phyloP scores from a whole-genome alignment of 176 grass and related monocot genomes.

The Eragrostis curvula region DNA sequence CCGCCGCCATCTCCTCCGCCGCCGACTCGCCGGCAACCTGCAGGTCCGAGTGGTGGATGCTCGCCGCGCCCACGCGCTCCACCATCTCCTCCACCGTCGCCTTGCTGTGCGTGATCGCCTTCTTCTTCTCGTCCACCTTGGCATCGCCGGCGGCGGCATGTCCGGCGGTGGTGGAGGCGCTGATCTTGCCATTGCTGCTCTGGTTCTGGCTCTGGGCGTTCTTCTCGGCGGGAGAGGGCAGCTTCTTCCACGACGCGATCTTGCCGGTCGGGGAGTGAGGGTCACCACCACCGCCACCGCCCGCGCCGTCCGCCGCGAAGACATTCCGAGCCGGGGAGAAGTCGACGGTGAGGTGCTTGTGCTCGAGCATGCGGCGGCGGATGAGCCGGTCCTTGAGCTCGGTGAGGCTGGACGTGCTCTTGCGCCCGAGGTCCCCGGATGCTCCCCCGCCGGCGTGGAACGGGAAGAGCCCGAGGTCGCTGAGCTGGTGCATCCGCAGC shows the following conservation, averaged over 20 bases:
- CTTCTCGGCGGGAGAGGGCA: constrained; percentile 89
- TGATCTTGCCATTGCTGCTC: neutral
- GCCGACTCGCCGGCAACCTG: constrained; percentile 31
- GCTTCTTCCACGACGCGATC: constrained; percentile 97
- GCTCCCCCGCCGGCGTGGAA: constrained; percentile 25
- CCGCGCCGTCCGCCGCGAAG: neutral
- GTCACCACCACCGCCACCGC: neutral
- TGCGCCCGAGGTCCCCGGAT: constrained; percentile 56
- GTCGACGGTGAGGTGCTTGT: constrained; percentile 70
- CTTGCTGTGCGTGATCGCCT: constrained; percentile 53
- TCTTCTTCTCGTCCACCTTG: constrained; percentile 34
- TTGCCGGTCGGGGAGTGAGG: constrained; percentile 38
- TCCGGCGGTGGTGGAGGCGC: too few species aligned
- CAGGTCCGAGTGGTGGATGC: constrained; percentile 51
- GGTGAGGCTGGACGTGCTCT: constrained; percentile 66
- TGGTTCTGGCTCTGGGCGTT: neutral
- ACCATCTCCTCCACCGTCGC: constrained; percentile 55
- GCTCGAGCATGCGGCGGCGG: constrained; percentile 66
- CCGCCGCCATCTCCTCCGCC: constrained; percentile 29
- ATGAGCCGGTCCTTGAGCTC: constrained; percentile 89
- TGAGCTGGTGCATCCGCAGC: constrained; percentile 79
- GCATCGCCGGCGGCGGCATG: neutral
- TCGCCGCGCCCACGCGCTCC: constrained; percentile 59
- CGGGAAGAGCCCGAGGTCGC: constrained; percentile 80
- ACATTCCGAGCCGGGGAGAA: constrained; percentile 47